Conservation (phyloP, 139 green algal genomes). For the Volvox africanus region DNA sequence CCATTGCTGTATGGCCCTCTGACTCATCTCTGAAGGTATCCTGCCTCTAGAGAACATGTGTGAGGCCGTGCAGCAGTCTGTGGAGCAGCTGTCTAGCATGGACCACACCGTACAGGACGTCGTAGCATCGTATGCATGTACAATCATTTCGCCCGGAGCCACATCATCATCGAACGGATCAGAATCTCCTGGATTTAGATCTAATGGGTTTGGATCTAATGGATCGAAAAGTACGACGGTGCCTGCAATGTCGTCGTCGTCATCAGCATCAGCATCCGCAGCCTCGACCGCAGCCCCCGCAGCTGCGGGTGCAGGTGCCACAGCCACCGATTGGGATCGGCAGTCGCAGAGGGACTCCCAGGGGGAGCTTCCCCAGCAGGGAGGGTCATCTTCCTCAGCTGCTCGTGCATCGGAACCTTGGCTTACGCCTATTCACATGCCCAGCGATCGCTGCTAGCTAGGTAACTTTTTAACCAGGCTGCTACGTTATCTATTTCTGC, state of each 20-base stretch:
- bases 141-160: not conserved
- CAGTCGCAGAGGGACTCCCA: not conserved
- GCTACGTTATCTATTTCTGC: too few species aligned
- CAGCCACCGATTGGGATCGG: not conserved
- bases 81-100: slow-evolving; percentile 38
- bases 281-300: not conserved
- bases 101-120: slow-evolving; percentile 37
- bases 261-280: not conserved
- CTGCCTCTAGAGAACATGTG: slow-evolving; percentile 67
- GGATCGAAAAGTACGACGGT: not conserved
- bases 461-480: too few species aligned
- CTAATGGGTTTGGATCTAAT: too few species aligned
- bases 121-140: not conserved
- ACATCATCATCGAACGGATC: not conserved
- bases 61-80: slow-evolving; percentile 40
- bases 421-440: not conserved
- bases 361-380: not conserved
- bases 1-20: slow-evolving; percentile 16
- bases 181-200: not conserved
- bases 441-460: slow-evolving; percentile 1
- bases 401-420: not conserved
- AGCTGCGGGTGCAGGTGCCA: not conserved
- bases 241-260: not conserved
- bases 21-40: slow-evolving; percentile 61
- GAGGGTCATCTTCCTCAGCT: not conserved